Evolutionary conservation across 2,329 filamentous ascomycete genomes (phyloP).

Genomic region (Penicillium sclerotigenum): DNA sequence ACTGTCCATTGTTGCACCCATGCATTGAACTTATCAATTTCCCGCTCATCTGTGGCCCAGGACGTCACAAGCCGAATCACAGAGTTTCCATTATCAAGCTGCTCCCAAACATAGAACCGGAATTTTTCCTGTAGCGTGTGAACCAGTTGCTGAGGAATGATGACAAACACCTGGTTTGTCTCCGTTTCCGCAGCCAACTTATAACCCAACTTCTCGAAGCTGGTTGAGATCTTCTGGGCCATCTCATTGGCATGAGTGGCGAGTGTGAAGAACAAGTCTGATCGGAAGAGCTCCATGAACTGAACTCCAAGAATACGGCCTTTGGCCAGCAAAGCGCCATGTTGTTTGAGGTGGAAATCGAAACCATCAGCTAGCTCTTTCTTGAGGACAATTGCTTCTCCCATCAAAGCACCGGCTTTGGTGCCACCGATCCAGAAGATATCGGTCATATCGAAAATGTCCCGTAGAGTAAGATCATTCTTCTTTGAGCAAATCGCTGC

Average conservation of each 20-base stretch:
- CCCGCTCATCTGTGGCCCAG: conserved; percentile 48
- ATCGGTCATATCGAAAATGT: conserved; percentile 49
- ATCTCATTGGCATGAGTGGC: conserved; percentile 47
- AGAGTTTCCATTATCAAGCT: conserved; percentile 37
- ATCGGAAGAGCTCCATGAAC: conserved; percentile 50
- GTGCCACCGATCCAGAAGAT: conserved; percentile 57
- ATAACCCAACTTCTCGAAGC: conserved; percentile 46
- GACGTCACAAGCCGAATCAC: conserved; percentile 51
- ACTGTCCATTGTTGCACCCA: conserved; percentile 29
- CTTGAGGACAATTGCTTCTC: conserved; percentile 52
- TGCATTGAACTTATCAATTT: conserved; percentile 41
- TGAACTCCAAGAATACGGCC: conserved; percentile 50
- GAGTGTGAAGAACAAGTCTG: conserved; percentile 48
- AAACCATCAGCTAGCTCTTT: conserved; percentile 47
- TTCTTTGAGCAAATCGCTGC: conserved; percentile 43
- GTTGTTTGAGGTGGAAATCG: conserved; percentile 53
- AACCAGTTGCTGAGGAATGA: conserved; percentile 42
- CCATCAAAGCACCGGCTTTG: conserved; percentile 51
- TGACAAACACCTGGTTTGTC: conserved; percentile 53
- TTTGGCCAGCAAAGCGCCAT: conserved; percentile 52
- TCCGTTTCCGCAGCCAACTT: conserved; percentile 46
- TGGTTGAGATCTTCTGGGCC: conserved; percentile 45
- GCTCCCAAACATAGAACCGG: conserved; percentile 51
- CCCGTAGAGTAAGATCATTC: conserved; percentile 46
- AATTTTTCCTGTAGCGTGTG: conserved; percentile 44